Conservation (phyloP, 371 early-diverging fungal genomes). For the Circinella minor region DNA sequence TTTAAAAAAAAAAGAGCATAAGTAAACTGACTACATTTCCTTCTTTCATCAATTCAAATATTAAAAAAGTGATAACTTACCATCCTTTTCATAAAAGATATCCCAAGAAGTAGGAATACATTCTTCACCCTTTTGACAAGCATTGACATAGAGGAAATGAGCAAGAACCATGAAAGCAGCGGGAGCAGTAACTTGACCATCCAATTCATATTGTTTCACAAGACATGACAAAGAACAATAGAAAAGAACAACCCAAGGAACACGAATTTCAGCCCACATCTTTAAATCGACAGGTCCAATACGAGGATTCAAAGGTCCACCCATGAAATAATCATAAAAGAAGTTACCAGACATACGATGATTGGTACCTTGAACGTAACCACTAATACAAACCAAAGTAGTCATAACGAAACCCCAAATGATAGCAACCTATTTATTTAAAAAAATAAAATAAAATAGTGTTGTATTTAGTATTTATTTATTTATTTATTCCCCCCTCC, state of each 20-base stretch:
- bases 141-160: slow-evolving; percentile 75
- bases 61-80: slow-evolving; percentile 25
- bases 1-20: not conserved
- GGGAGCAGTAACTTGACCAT: slow-evolving; percentile 69
- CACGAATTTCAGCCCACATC: slow-evolving; percentile 86
- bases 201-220: slow-evolving; percentile 71
- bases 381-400: slow-evolving; percentile 41
- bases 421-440: slow-evolving; percentile 38
- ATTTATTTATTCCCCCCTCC: no score
- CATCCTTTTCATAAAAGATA: slow-evolving; percentile 64
- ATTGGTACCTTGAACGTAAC: slow-evolving; percentile 39
- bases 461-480: no score
- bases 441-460: slow-evolving; percentile 3
- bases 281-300: slow-evolving; percentile 79
- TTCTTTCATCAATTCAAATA: not conserved
- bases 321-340: slow-evolving; percentile 83
- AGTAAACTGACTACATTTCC: not conserved
- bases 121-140: slow-evolving; percentile 80
- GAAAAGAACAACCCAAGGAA: slow-evolving; percentile 74
- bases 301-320: slow-evolving; percentile 79
- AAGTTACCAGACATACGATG: slow-evolving; percentile 77
- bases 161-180: slow-evolving; percentile 76
- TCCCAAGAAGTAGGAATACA: slow-evolving; percentile 81
- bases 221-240: slow-evolving; percentile 70
- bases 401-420: slow-evolving; percentile 62